Percentiles rank a stretch among this genome's conserved stretches.
phyloP scores from a whole-genome alignment of 192 early-diverging fungal species.

The Entomortierella lignicola region DNA sequence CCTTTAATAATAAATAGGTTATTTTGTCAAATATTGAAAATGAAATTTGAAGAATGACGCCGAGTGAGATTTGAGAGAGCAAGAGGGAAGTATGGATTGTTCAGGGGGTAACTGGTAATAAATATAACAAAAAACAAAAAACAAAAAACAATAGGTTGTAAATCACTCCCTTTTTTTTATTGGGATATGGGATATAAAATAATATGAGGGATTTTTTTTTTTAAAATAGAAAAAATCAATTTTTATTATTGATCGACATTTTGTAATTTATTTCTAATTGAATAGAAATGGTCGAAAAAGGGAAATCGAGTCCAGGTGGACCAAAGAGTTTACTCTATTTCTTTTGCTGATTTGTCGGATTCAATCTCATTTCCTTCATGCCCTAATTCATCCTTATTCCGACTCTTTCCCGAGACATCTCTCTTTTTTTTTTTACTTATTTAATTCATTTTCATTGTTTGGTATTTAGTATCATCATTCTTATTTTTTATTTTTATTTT shows the following conservation, averaged over 20 bases:
- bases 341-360: background rate
- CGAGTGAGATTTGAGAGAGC: too few relatives aligned
- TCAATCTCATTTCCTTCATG: background rate
- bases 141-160: too few relatives aligned
- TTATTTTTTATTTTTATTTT: background rate
- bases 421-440: background rate
- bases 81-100: too few relatives aligned
- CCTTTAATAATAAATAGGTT: too few relatives aligned
- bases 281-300: conserved; percentile 7
- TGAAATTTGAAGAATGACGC: too few relatives aligned
- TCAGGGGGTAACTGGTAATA: too few relatives aligned
- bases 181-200: too few relatives aligned
- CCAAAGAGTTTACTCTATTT: background rate
- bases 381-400: background rate
- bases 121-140: too few relatives aligned
- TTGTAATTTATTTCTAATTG: background rate
- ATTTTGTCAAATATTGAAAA: too few relatives aligned
- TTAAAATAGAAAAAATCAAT: background rate
- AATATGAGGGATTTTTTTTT: background rate
- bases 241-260: too few relatives aligned
- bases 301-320: conserved; percentile 27
- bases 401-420: background rate
- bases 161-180: too few relatives aligned
- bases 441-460: background rate
- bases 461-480: background rate